A percentile compares a stretch with the other conserved stretches of the same genome.
Conservation (phyloP, 768 basidiomycete genomes). For the Mycena albidolilacea region DNA sequence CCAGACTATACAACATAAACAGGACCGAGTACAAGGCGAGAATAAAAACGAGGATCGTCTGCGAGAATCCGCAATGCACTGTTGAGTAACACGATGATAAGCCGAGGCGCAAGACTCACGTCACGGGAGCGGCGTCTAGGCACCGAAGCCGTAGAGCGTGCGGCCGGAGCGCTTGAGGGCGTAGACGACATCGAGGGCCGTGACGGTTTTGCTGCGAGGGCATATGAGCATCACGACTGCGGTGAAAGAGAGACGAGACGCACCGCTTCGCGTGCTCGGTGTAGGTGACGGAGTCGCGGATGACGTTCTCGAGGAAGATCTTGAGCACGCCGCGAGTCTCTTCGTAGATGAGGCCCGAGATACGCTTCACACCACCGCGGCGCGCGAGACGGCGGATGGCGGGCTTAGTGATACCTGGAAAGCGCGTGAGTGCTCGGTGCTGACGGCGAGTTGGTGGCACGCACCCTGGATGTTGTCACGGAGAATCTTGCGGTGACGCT, state of each 20-base stretch:
- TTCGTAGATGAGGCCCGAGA: conserved; percentile 83
- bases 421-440: neutral
- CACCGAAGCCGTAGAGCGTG: conserved; percentile 89
- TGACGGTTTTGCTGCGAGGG: conserved; percentile 80
- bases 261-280: conserved; percentile 93
- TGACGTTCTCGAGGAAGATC: conserved; percentile 80
- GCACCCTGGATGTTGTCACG: conserved; percentile 87
- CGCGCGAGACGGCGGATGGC: conserved; percentile 87
- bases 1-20: conserved; percentile 4
- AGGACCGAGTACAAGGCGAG: neutral
- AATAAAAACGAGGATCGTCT: conserved; percentile 1
- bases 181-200: conserved; percentile 88
- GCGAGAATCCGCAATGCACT: neutral
- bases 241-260: conserved; percentile 36
- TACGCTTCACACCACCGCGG: conserved; percentile 89
- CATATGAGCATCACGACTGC: conserved; percentile 10
- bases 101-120: conserved; percentile 18
- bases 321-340: conserved; percentile 88
- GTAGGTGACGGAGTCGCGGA: conserved; percentile 93
- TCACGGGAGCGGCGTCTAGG: conserved; percentile 53
- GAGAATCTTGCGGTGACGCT: conserved; percentile 86
- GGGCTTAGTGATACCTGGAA: conserved; percentile 65
- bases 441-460: conserved; percentile 25
- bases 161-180: conserved; percentile 82
- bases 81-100: neutral